A percentile compares a stretch with the other conserved stretches of the same genome.
Conservation (phyloP, 306 rosid genomes). For the Cicer yamashitae region DNA sequence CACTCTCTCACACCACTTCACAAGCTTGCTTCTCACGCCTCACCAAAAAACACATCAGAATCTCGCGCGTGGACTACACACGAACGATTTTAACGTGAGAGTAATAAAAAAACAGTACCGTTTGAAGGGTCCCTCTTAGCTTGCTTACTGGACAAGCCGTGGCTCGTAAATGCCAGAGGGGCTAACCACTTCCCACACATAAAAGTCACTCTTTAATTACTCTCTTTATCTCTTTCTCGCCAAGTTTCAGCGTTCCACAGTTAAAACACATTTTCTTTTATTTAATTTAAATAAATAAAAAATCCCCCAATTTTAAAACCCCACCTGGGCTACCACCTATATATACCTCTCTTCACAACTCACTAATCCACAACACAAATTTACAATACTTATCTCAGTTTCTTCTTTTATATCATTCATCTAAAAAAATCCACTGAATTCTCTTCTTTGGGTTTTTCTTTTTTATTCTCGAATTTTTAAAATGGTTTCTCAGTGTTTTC, state of each 20-base stretch:
- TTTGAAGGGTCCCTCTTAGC: slow-evolving; percentile 34
- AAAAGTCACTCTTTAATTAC: slow-evolving; percentile 42
- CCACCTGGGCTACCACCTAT: slow-evolving; percentile 39
- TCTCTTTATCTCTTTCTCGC: slow-evolving; percentile 36
- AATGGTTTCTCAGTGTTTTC: slow-evolving; percentile 48
- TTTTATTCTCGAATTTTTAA: neutral
- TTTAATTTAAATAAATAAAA: neutral
- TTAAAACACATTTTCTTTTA: neutral
- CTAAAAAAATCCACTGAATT: neutral
- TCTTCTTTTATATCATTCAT: neutral
- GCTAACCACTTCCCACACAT: slow-evolving; percentile 47
- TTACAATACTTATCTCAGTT: slow-evolving; percentile 7
- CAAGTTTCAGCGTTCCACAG: slow-evolving; percentile 41
- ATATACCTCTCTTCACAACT: slow-evolving; percentile 20
- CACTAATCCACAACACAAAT: slow-evolving; percentile 1
- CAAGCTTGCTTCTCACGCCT: slow-evolving; percentile 49
- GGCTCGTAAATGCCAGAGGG: slow-evolving; percentile 56
- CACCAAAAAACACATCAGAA: neutral
- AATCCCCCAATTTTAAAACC: neutral
- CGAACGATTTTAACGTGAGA: neutral
- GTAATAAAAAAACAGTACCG: slow-evolving; percentile 10
- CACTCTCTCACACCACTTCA: neutral
- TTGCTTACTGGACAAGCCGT: slow-evolving; percentile 55
- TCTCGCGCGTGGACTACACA: slow-evolving; percentile 43
- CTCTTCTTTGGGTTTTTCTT: neutral